Conservation (phyloP, 208 protist genomes). For the Vickermania ingenoplastis region DNA sequence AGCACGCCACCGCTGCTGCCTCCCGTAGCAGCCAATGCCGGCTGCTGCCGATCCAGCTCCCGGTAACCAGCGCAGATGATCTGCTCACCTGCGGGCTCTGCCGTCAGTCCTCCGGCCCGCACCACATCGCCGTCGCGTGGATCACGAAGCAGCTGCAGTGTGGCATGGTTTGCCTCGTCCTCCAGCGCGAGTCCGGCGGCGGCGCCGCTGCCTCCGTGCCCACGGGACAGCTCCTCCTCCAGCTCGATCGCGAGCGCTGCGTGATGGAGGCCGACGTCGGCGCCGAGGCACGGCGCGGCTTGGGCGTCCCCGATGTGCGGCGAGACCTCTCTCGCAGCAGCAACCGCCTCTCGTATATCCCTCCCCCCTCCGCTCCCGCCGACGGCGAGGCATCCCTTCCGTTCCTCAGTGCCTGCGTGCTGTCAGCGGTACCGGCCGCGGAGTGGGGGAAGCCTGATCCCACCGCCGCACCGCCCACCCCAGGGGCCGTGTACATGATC, state of each 20-base stretch:
- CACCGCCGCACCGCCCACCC: no score
- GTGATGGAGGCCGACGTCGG: background rate
- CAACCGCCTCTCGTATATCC: no score
- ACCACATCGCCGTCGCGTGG: conserved; percentile 55
- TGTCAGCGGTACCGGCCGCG: conserved; percentile 22
- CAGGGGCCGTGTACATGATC: conserved; percentile 30
- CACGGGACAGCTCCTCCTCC: background rate
- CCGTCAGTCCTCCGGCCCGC: conserved; percentile 29
- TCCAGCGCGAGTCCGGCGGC: conserved; percentile 45
- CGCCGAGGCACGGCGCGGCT: no score
- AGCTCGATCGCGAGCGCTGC: background rate
- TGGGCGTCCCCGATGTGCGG: no score
- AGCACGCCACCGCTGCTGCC: conserved; percentile 21
- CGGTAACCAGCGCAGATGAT: conserved; percentile 8
- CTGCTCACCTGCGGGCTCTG: conserved; percentile 66
- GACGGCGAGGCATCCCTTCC: no score
- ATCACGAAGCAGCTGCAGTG: conserved; percentile 17
- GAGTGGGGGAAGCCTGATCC: no score
- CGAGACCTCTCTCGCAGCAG: no score
- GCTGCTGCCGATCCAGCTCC: conserved; percentile 54
- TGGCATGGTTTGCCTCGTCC: conserved; percentile 30
- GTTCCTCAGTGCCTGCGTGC: conserved; percentile 20
- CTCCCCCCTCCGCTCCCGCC: no score
- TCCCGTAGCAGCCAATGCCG: conserved; percentile 39
- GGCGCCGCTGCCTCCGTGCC: conserved; percentile 9